Evolutionary conservation across 1,139 yeast genomes (phyloP), one percentile per base, ranked within the genome.

Genomic region (Saccharomycopsis hybrid): DNA sequence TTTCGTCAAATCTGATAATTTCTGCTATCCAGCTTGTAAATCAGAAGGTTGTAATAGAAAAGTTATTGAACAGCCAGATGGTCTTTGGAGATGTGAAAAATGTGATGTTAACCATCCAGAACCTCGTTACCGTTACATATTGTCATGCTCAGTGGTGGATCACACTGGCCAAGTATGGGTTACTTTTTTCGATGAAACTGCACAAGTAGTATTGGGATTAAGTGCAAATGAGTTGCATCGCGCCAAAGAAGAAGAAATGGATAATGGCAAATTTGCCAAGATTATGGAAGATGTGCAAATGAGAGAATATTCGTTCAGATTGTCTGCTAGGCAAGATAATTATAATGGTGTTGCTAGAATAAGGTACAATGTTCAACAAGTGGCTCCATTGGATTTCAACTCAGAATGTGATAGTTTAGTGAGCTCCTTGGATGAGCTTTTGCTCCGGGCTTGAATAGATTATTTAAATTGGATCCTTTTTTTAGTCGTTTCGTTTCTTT

Each of bases 51-150:
- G 98, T 72, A 84, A 83, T 64, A 82, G 89, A 62, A 94, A 94
- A 67, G 87, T 89, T 37, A 67, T 83, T 44, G 84, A 85, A 61
- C 82, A 78, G 51, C 72, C 78, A 40, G 87, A 83, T 64, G 86
- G 82, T 24, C 71, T 81, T 28, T 92, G 96, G 96, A 79, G 95
- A 65, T 94, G 99, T 71, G 97, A 89, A 64, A 85, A 84, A 65
- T 90, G 97, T 74, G 84, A 87, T 60, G 70, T 76, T 52, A 76
- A 77, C 52, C 82, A 78, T 61, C 72, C 76, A 2, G 74, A 73
- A 53, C 97, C 98, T 32, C 72, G 75, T 47, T 82, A 85, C 68
- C 78, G 97, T 63, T 94, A 85, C 60, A 80, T 90, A 52, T 66
- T 90, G 58, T 81, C 83, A 28, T 68, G 82, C 48, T 78, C 88